Evolutionary conservation across 305 asterid species (phyloP).

Genomic region (Euphrasia arctica): DNA sequence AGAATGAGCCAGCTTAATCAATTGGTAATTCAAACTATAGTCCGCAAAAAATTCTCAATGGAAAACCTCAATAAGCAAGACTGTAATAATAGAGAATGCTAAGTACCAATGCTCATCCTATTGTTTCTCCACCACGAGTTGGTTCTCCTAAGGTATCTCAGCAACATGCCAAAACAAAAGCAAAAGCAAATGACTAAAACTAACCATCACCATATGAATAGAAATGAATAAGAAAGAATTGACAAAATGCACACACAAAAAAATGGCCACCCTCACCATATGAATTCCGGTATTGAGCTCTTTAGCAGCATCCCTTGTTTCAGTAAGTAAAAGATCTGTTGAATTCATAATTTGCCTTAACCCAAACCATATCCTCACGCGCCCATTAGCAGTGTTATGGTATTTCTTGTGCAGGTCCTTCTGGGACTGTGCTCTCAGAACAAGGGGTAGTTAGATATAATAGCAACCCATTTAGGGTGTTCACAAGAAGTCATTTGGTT

Average conservation of each 20-base stretch:
- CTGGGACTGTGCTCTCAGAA: conserved; percentile 53
- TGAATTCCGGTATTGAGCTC: conserved; percentile 74
- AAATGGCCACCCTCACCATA: conserved; percentile 44
- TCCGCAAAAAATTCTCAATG: not conserved
- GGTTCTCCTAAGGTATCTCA: conserved; percentile 77
- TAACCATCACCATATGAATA: not conserved
- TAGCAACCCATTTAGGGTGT: conserved; percentile 5
- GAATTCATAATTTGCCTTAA: conserved; percentile 79
- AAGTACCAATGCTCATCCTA: conserved; percentile 79
- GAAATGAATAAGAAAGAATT: not conserved
- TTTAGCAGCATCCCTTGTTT: conserved; percentile 64
- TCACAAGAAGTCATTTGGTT: not conserved
- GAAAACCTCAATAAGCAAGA: not conserved
- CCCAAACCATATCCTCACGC: conserved; percentile 81
- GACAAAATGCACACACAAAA: not conserved
- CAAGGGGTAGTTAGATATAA: conserved; percentile 19
- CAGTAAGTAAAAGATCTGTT: conserved; percentile 52
- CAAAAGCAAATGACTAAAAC: not conserved
- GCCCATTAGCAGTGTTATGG: conserved; percentile 67
- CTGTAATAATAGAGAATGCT: conserved; percentile 10
- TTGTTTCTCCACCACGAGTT: conserved; percentile 52
- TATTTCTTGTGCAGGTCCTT: conserved; percentile 56
- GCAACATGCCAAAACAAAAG: conserved; percentile 51
- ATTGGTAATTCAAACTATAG: not conserved
- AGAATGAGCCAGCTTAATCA: not conserved